Conservation (phyloP, 768 basidiomycete species). For the Amanita jacksonii region DNA sequence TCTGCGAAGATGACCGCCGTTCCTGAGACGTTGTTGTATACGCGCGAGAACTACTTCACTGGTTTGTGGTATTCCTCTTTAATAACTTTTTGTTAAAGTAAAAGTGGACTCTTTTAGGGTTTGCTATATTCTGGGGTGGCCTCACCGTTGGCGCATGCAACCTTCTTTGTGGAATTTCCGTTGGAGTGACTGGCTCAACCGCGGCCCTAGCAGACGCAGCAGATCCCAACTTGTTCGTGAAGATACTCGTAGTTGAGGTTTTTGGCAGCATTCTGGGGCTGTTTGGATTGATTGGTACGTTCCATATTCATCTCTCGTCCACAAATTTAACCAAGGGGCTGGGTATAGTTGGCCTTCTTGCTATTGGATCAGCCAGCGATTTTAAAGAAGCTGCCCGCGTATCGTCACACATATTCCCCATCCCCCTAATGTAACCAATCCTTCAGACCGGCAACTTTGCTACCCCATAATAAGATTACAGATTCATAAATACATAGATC, state of each 20-base stretch:
- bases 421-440: no score
- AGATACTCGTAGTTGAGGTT: slow-evolving; percentile 93
- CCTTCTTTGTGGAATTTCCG: slow-evolving; percentile 87
- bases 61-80: slow-evolving; percentile 44
- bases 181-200: slow-evolving; percentile 92
- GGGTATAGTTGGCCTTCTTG: slow-evolving; percentile 64
- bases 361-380: slow-evolving; percentile 58
- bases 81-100: neutral
- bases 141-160: slow-evolving; percentile 92
- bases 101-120: slow-evolving; percentile 41
- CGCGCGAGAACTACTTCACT: slow-evolving; percentile 85
- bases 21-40: slow-evolving; percentile 64
- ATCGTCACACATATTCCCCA: slow-evolving; percentile 29
- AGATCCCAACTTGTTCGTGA: slow-evolving; percentile 91
- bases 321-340: slow-evolving; percentile 6
- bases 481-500: neutral
- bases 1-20: slow-evolving; percentile 67
- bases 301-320: neutral
- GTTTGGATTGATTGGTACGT: slow-evolving; percentile 85
- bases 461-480: no score
- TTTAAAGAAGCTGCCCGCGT: slow-evolving; percentile 38
- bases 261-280: slow-evolving; percentile 87
- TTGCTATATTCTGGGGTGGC: slow-evolving; percentile 95
- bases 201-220: slow-evolving; percentile 94
- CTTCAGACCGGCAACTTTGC: no score